phyloP scores from a whole-genome alignment of 306 rosid genomes.

The Corylus americana region DNA sequence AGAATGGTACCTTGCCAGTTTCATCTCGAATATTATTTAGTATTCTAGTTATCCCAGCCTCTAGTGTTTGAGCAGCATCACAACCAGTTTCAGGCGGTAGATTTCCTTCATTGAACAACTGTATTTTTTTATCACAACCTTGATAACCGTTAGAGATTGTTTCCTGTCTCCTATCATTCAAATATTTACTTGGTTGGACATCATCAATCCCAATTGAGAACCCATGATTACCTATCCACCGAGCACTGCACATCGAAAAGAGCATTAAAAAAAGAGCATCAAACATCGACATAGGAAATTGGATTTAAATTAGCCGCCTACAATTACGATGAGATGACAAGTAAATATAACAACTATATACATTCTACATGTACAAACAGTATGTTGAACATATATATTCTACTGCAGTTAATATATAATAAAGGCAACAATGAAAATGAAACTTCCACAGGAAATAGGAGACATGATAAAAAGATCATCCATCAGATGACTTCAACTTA shows the following conservation, averaged over 20 bases:
- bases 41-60: constrained; percentile 55
- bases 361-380: background rate
- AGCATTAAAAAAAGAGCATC: background rate
- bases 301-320: background rate
- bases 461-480: background rate
- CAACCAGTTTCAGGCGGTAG: constrained; percentile 77
- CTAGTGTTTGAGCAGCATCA: constrained; percentile 93
- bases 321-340: background rate
- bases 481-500: background rate
- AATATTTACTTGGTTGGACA: constrained; percentile 73
- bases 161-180: constrained; percentile 53
- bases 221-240: constrained; percentile 98
- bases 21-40: constrained; percentile 65
- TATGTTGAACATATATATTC: background rate
- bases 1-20: constrained; percentile 61
- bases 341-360: background rate
- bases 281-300: background rate
- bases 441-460: too few species aligned
- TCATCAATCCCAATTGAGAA: constrained; percentile 96
- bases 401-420: background rate
- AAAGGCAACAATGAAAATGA: too few species aligned
- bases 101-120: constrained; percentile 62
- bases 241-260: constrained; percentile 68
- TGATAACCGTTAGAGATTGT: constrained; percentile 53
- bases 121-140: constrained; percentile 57